A percentile compares a stretch with the other conserved stretches of the same genome.
These are phyloP conservation scores for Citropsis articulata DNA, from an alignment of 345 rosid species.

Conservation along the genomic window DNA sequence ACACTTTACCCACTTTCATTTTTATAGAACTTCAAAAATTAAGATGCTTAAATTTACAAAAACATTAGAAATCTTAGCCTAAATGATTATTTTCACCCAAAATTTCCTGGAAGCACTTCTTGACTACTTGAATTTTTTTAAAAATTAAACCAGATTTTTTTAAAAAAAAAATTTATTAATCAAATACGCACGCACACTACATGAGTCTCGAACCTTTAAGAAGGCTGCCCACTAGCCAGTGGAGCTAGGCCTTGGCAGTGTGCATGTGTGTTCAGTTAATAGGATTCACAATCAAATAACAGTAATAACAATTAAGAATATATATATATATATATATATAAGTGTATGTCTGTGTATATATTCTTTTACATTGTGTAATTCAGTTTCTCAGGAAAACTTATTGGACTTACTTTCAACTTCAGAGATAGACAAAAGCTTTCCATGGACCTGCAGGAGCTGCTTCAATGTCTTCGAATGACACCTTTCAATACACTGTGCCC, in stretches of 20 bases:
- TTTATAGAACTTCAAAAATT: not conserved
- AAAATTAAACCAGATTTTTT: no score
- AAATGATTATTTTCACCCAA: not conserved
- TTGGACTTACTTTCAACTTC: constrained; percentile 68
- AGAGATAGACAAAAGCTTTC: constrained; percentile 76
- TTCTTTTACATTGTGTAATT: not conserved
- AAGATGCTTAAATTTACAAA: not conserved
- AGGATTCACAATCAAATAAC: not conserved
- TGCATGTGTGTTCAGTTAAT: not conserved
- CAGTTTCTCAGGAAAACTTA: not conserved
- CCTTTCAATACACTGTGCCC: constrained; percentile 78
- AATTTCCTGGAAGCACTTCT: not conserved
- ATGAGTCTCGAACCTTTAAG: no score
- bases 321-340: not conserved
- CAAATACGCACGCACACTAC: not conserved
- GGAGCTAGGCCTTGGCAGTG: no score
- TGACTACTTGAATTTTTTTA: not conserved
- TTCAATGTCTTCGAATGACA: constrained; percentile 91
- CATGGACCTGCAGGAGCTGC: constrained; percentile 74
- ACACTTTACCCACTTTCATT: not conserved
- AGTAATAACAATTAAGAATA: not conserved
- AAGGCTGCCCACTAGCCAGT: no score
- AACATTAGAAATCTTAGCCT: not conserved
- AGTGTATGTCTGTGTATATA: not conserved
- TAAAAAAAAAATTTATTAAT: no score